A percentile compares a stretch with the other conserved stretches of the same genome.
phyloP scores from a whole-genome alignment of 208 protist genomes.

The Novymonas esmeraldas region DNA sequence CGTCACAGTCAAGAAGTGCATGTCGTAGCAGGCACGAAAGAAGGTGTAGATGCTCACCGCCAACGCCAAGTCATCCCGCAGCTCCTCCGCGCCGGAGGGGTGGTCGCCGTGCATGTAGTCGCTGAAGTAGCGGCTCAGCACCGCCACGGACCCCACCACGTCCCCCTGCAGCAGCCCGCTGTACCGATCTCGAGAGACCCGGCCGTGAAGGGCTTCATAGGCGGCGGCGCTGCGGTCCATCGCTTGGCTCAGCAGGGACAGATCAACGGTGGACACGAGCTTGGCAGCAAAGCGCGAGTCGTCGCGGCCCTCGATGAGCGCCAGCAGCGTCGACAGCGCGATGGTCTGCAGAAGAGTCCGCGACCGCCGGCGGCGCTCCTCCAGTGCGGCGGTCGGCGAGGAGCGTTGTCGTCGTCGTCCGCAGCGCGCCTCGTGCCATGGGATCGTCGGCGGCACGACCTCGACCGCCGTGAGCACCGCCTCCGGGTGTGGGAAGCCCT shows the following conservation, averaged over 20 bases:
- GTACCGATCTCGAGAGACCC: slow-evolving; percentile 28
- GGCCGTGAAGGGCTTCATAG: slow-evolving; percentile 41
- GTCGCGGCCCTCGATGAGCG: slow-evolving; percentile 61
- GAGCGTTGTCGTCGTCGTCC: slow-evolving; percentile 1
- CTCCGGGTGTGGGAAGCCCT: slow-evolving; percentile 16
- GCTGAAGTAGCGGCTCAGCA: slow-evolving; percentile 39
- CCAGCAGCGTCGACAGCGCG: slow-evolving; percentile 49
- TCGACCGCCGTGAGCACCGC: slow-evolving; percentile 22
- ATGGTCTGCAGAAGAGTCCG: slow-evolving; percentile 27
- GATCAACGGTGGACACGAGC: slow-evolving; percentile 45
- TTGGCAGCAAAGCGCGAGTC: slow-evolving; percentile 36
- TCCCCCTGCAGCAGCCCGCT: slow-evolving; percentile 37
- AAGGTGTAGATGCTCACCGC: slow-evolving; percentile 69
- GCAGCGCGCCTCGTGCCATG: slow-evolving; percentile 16
- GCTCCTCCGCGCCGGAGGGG: slow-evolving; percentile 41
- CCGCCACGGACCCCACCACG: slow-evolving; percentile 17
- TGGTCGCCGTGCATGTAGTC: slow-evolving; percentile 44
- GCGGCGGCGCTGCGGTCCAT: slow-evolving; percentile 51
- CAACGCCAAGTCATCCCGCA: slow-evolving; percentile 54
- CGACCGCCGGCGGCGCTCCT: slow-evolving; percentile 22
- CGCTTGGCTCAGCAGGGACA: slow-evolving; percentile 33
- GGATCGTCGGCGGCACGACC: slow-evolving; percentile 18
- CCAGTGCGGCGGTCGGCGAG: slow-evolving; percentile 2
- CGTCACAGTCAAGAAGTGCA: slow-evolving; percentile 38
- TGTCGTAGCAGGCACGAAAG: slow-evolving; percentile 61